Evolutionary conservation across 2,329 filamentous ascomycete genomes (phyloP), one percentile per base, ranked within the genome.

Genomic region (Coleophoma cylindrospora): DNA sequence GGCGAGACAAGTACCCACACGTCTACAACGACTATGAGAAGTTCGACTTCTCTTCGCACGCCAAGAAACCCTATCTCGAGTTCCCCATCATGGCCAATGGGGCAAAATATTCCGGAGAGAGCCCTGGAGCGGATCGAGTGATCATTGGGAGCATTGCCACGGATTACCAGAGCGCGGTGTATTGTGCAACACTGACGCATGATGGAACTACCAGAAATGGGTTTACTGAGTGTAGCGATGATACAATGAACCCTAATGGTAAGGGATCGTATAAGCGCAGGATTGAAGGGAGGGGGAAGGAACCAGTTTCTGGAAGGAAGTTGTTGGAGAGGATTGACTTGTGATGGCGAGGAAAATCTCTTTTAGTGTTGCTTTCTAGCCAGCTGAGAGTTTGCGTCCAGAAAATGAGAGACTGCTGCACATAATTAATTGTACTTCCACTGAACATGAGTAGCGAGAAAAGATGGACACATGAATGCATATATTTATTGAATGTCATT

Each of bases 11-110:
- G 41, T 66, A 66, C 44, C 65, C 65, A 3, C 64, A 66, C 50
- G 58, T 50, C 12, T 66, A 67, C 50, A 64, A 66, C 45, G 64
- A 67, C 49, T 65, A 66, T 50, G 65, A 68, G 46, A 52, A 61
- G 11, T 64, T 65, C 55, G 50, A 55, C 21, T 66, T 67, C 55
- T 22, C 48, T 14, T 27, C 9, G 27, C 61, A 64, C 46, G 61
- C 61, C 10, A 45, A 60, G 21, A 57, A 55, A 34, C 63, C 65
- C 0, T 65, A 65, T 40, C 57, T 66, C 32, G 64, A 66, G 36
- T 68, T 66, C 27, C 63, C 65, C 5, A 60, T 68, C 43, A 38
- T 64, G 19, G 33, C 49, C 12, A 49, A 40, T 17, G 60, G 59
- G 15, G 47, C 53, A 15, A 36, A 45, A 60, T 47, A 54, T 51